These are phyloP conservation scores for Aureobasidium mangrovei DNA, from an alignment of 2,329 filamentous ascomycete genomes.

Conservation along the genomic window DNA sequence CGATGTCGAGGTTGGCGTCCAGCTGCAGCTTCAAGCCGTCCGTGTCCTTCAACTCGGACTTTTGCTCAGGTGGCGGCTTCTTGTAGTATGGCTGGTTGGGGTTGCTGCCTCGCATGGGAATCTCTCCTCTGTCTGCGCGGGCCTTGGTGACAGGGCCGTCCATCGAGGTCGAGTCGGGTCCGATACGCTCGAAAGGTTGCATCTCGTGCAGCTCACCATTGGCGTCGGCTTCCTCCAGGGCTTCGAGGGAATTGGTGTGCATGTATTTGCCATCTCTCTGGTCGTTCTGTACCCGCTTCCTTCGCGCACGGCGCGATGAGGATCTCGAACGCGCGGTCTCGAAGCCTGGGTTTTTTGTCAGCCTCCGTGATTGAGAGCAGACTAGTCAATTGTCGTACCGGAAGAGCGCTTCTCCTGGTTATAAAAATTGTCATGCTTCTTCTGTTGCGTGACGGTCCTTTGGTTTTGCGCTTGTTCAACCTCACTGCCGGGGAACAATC, in stretches of 20 bases:
- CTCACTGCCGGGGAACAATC: background rate
- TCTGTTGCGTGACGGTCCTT: slow-evolving; percentile 38
- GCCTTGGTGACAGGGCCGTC: slow-evolving; percentile 48
- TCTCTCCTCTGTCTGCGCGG: slow-evolving; percentile 45
- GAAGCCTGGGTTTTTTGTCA: slow-evolving; percentile 18
- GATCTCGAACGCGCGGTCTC: slow-evolving; percentile 39
- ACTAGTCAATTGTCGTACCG: slow-evolving; percentile 24
- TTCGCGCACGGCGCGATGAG: slow-evolving; percentile 38
- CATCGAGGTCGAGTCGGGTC: slow-evolving; percentile 48
- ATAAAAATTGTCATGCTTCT: slow-evolving; percentile 36
- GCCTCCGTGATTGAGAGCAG: slow-evolving; percentile 22
- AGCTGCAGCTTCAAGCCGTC: slow-evolving; percentile 64
- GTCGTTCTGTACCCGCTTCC: slow-evolving; percentile 37
- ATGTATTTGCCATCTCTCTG: slow-evolving; percentile 43
- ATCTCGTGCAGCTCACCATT: slow-evolving; percentile 40
- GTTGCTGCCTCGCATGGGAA: slow-evolving; percentile 44
- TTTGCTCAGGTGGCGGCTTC: slow-evolving; percentile 20
- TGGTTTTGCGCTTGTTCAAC: slow-evolving; percentile 17
- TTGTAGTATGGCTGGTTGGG: slow-evolving; percentile 41
- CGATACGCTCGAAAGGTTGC: slow-evolving; percentile 47
- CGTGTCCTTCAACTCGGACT: slow-evolving; percentile 39
- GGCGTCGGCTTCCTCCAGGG: slow-evolving; percentile 43
- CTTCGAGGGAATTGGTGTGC: slow-evolving; percentile 41
- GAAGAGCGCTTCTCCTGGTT: slow-evolving; percentile 23
- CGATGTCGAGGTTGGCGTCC: slow-evolving; percentile 72